These are phyloP conservation scores for Oidiodendron maius DNA, from an alignment of 495 filamentous ascomycete genomes.

Conservation along the genomic window DNA sequence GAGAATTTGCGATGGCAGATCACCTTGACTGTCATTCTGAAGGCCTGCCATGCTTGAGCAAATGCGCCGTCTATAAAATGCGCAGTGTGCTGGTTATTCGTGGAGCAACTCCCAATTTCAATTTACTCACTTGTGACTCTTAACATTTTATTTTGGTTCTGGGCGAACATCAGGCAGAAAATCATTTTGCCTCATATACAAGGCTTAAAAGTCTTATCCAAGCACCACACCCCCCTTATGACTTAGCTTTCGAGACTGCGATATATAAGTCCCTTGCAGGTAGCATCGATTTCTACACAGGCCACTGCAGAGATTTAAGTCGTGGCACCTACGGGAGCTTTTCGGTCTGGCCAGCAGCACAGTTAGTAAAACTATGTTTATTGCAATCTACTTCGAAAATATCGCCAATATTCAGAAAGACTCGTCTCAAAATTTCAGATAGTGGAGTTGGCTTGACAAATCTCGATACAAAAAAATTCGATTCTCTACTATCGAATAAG, in stretches of 20 bases:
- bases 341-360: neutral
- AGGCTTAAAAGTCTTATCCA: too few species aligned
- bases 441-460: neutral
- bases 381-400: neutral
- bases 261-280: neutral
- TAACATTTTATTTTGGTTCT: too few species aligned
- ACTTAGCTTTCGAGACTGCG: too few species aligned
- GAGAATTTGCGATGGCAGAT: constrained; percentile 61
- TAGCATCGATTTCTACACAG: neutral
- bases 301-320: neutral
- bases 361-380: neutral
- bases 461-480: neutral
- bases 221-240: too few species aligned
- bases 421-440: neutral
- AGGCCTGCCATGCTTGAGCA: constrained; percentile 16
- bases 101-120: too few species aligned
- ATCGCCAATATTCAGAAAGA: neutral
- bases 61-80: too few species aligned
- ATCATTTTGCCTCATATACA: too few species aligned
- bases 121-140: too few species aligned
- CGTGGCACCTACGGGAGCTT: neutral
- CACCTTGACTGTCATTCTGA: constrained; percentile 26
- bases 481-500: neutral
- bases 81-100: too few species aligned
- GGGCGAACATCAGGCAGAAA: too few species aligned